Conservation (phyloP, 208 protist species). For the Trypanosoma theileri region DNA sequence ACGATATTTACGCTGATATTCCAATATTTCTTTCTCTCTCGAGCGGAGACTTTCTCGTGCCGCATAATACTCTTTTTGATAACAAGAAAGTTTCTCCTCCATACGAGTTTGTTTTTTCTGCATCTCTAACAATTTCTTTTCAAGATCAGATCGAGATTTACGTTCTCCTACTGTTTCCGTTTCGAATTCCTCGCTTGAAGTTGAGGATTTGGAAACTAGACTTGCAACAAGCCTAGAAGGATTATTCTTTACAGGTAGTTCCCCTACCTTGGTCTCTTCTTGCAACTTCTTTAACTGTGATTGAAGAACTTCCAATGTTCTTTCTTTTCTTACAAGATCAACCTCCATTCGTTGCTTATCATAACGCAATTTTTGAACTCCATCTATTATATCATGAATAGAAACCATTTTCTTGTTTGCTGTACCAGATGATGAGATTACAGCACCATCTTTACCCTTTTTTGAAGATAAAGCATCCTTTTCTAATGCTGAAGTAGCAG, state of each 20-base stretch:
- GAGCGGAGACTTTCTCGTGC: conserved; percentile 4
- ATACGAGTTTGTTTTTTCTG: neutral
- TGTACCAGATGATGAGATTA: neutral
- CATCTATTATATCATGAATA: conserved; percentile 15
- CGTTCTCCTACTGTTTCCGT: neutral
- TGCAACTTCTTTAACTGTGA: conserved; percentile 6
- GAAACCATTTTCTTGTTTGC: neutral
- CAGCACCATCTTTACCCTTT: neutral
- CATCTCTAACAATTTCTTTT: conserved; percentile 6
- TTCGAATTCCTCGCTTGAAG: too few species aligned
- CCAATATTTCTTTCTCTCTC: conserved; percentile 21
- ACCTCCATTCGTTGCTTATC: conserved; percentile 18
- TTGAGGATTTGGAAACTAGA: neutral
- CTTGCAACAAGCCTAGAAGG: neutral
- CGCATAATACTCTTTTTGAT: conserved; percentile 15
- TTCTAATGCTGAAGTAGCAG: neutral
- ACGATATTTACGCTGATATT: conserved; percentile 19
- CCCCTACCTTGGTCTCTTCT: neutral
- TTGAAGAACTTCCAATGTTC: neutral
- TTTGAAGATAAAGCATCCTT: neutral
- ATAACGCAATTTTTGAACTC: conserved; percentile 14
- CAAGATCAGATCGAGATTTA: neutral
- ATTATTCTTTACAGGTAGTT: too few species aligned
- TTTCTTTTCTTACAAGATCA: conserved; percentile 13
- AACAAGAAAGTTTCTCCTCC: conserved; percentile 11